phyloP scores from a whole-genome alignment of 2,329 filamentous ascomycete genomes.

The Sphaerulina vaccinii region DNA sequence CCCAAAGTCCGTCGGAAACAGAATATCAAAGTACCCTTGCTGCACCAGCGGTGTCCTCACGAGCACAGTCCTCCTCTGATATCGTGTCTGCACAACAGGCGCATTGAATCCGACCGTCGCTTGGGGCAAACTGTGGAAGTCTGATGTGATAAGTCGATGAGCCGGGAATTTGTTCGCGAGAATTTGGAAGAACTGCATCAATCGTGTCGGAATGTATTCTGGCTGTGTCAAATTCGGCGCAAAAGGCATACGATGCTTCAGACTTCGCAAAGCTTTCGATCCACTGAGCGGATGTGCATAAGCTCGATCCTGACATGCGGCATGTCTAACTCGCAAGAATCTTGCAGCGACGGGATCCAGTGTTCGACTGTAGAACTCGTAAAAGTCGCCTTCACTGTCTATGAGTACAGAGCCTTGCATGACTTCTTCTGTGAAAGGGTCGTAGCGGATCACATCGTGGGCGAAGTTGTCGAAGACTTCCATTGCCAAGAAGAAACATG shows the following conservation, averaged over 20 bases:
- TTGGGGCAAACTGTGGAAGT: conserved; percentile 85
- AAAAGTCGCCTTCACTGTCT: conserved; percentile 82
- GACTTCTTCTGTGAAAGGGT: conserved; percentile 74
- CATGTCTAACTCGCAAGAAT: conserved; percentile 80
- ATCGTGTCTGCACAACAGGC: conserved; percentile 94
- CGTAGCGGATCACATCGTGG: conserved; percentile 91
- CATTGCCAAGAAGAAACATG: conserved; percentile 96
- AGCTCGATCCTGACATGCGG: conserved; percentile 61
- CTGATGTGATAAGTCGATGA: conserved; percentile 82
- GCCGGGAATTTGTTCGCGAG: conserved; percentile 84
- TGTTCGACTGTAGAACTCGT: conserved; percentile 81
- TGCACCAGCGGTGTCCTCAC: conserved; percentile 91
- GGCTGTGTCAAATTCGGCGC: conserved; percentile 73
- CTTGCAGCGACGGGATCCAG: conserved; percentile 80
- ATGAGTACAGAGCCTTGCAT: conserved; percentile 88
- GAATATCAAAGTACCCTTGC: conserved; percentile 97
- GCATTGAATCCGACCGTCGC: conserved; percentile 81
- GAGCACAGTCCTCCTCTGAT: conserved; percentile 79
- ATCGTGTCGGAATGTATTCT: conserved; percentile 89
- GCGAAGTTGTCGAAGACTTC: conserved; percentile 99
- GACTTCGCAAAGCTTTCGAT: conserved; percentile 56
- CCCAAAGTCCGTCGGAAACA: conserved; percentile 94
- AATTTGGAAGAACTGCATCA: conserved; percentile 97
- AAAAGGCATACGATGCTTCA: conserved; percentile 67
- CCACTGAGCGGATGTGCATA: conserved; percentile 62